Evolutionary conservation across 179 eudicot genomes (phyloP).

Genomic region (Heliamphora pulchella): DNA sequence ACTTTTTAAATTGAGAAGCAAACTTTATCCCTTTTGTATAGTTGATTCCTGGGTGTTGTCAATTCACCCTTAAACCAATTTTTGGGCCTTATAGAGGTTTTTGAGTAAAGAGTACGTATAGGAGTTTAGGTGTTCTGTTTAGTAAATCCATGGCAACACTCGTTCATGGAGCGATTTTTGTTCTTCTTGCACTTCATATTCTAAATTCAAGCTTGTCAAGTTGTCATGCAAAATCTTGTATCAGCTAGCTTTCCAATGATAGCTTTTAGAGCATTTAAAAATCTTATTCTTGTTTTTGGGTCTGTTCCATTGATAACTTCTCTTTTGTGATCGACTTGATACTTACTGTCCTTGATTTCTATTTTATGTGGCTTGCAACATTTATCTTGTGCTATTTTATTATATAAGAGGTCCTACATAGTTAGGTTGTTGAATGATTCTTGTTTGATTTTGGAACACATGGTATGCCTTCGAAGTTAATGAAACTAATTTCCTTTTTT

Average conservation of each 20-base stretch:
- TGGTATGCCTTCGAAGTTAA: background rate
- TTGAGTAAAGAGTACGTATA: background rate
- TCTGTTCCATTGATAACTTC: background rate
- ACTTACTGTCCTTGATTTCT: background rate
- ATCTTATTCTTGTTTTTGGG: background rate
- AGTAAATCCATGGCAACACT: too few relatives aligned
- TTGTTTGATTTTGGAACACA: background rate
- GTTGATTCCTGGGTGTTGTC: background rate
- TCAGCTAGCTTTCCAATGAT: background rate
- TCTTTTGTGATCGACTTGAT: background rate
- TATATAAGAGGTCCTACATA: background rate
- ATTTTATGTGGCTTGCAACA: background rate
- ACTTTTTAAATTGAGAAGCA: too few relatives aligned
- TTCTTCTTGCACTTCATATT: too few relatives aligned
- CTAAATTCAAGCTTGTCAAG: too few relatives aligned
- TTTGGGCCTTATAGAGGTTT: background rate
- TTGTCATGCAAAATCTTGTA: background rate
- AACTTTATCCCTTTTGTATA: too few relatives aligned
- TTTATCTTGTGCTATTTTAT: background rate
- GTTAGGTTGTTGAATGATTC: slow-evolving; percentile 1
- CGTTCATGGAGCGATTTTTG: too few relatives aligned
- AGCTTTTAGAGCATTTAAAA: too few relatives aligned
- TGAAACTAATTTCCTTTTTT: slow-evolving; percentile 10
- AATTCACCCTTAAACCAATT: background rate
- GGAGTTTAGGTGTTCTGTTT: background rate